phyloP scores from a whole-genome alignment of 2,329 filamentous ascomycete species.

The Aspergillus sp. region DNA sequence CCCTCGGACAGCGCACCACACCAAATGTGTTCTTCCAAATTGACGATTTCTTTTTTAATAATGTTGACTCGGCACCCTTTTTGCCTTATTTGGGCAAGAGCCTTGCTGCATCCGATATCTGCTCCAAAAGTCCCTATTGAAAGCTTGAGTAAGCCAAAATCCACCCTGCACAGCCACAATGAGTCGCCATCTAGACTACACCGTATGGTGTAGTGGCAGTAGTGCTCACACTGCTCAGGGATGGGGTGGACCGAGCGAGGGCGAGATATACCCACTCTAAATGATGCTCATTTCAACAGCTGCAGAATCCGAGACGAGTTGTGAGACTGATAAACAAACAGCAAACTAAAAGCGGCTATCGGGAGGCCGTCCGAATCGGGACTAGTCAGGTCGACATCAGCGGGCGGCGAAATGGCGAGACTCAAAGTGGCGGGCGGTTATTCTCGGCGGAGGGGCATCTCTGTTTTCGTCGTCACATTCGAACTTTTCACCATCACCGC shows the following conservation, averaged over 20 bases:
- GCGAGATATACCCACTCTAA: neutral
- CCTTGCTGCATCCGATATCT: neutral
- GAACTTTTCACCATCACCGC: neutral
- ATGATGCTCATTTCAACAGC: neutral
- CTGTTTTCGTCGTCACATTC: neutral
- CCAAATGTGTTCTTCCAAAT: neutral
- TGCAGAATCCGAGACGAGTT: neutral
- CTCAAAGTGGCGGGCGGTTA: conserved; percentile 5
- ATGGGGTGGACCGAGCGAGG: neutral
- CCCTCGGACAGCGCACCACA: neutral
- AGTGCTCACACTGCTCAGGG: neutral
- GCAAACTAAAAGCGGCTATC: neutral
- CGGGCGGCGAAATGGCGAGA: conserved; percentile 1
- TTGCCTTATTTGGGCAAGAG: neutral
- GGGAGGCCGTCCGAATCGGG: neutral
- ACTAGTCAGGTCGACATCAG: conserved; percentile 5
- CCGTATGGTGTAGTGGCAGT: no score
- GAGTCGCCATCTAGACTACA: neutral
- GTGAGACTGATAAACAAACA: neutral
- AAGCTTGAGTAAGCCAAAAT: no score
- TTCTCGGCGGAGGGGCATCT: neutral
- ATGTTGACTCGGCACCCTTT: neutral
- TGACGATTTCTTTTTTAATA: neutral
- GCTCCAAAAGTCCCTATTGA: neutral
- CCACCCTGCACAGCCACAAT: conserved; percentile 3